These are phyloP conservation scores for Gossypium lobatum DNA, from an alignment of 441 rosid species.

Conservation along the genomic window DNA sequence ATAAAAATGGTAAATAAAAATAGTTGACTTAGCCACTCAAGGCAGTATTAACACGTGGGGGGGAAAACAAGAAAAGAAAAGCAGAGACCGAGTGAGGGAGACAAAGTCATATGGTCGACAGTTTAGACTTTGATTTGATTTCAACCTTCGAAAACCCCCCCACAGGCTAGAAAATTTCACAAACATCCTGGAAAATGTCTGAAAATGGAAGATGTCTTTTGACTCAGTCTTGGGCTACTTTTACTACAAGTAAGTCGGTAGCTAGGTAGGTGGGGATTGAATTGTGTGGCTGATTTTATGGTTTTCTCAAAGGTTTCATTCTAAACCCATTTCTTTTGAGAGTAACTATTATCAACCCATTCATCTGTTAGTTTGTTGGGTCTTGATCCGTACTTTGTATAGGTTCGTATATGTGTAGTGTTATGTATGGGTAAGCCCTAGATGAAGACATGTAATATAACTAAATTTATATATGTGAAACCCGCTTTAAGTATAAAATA, in stretches of 20 bases:
- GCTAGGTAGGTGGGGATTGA: too few relatives aligned
- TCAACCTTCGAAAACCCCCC: background rate
- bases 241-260: background rate
- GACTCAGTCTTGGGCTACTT: background rate
- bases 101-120: constrained; percentile 10
- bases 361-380: too few relatives aligned
- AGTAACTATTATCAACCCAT: too few relatives aligned
- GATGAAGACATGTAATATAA: too few relatives aligned
- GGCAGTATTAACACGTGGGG: background rate
- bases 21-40: background rate
- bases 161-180: background rate
- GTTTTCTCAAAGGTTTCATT: too few relatives aligned
- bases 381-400: too few relatives aligned
- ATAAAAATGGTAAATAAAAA: background rate
- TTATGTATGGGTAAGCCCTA: too few relatives aligned
- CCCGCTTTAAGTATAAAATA: accelerated
- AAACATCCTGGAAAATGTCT: background rate
- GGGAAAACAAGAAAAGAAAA: too few relatives aligned
- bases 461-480: too few relatives aligned
- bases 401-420: too few relatives aligned
- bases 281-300: too few relatives aligned
- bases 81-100: background rate
- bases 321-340: too few relatives aligned
- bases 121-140: constrained; percentile 8
- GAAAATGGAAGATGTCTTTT: background rate